Percentiles rank a stretch among this genome's conserved stretches.
phyloP scores from a whole-genome alignment of 345 rosid genomes.

The Cardamine resedifolia region DNA sequence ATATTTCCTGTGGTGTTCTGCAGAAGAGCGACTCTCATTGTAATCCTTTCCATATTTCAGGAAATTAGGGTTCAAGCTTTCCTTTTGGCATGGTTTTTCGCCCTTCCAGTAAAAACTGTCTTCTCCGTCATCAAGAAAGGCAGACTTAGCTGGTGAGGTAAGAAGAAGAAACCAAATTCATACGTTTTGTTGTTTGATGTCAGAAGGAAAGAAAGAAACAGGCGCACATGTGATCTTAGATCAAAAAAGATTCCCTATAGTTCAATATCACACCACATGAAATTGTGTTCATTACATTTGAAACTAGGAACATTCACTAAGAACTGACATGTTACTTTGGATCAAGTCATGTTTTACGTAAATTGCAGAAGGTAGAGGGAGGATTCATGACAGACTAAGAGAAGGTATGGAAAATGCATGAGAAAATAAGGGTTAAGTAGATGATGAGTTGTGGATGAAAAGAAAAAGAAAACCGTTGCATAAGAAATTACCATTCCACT shows the following conservation, averaged over 20 bases:
- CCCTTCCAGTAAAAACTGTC: slow-evolving; percentile 42
- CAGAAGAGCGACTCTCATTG: slow-evolving; percentile 43
- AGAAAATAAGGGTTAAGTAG: slow-evolving; percentile 17
- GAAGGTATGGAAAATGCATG: slow-evolving; percentile 1
- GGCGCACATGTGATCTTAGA: slow-evolving; percentile 6
- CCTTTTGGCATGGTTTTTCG: slow-evolving; percentile 39
- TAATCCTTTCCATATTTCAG: slow-evolving; percentile 37
- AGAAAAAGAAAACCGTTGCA: neutral
- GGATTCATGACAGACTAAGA: slow-evolving; percentile 3
- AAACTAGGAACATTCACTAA: slow-evolving; percentile 7
- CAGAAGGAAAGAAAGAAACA: slow-evolving; percentile 14
- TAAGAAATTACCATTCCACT: slow-evolving; percentile 54
- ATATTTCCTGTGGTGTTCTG: slow-evolving; percentile 36
- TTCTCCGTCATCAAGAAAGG: slow-evolving; percentile 42
- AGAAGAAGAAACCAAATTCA: slow-evolving; percentile 20
- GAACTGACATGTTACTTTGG: slow-evolving; percentile 21
- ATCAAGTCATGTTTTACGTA: neutral
- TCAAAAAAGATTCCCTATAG: slow-evolving; percentile 14
- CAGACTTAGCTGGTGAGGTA: slow-evolving; percentile 36
- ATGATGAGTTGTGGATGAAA: slow-evolving; percentile 19
- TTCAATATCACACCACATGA: slow-evolving; percentile 19
- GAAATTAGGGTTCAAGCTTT: slow-evolving; percentile 37
- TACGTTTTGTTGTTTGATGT: slow-evolving; percentile 10
- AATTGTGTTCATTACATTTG: slow-evolving; percentile 1
- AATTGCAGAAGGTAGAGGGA: slow-evolving; percentile 5